These are phyloP conservation scores for Thraustotheca clavata DNA, from an alignment of 352 stramenopile species.

Conservation along the genomic window DNA sequence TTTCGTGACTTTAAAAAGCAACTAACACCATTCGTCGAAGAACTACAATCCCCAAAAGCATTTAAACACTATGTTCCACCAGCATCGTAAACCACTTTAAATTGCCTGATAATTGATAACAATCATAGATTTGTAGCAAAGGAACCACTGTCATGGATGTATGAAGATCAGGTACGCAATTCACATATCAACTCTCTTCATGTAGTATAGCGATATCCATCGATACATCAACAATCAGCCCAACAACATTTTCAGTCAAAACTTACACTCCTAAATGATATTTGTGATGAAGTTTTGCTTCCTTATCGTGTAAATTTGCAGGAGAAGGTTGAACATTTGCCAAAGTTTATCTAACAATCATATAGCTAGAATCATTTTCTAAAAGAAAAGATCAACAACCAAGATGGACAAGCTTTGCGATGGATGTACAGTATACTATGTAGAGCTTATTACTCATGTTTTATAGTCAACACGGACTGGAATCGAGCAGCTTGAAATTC, in stretches of 20 bases:
- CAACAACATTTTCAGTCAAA: conserved; percentile 7
- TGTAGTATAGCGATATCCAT: not conserved
- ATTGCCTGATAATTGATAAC: not conserved
- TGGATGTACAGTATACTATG: too few species aligned
- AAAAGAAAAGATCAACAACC: not conserved
- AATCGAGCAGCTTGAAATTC: not conserved
- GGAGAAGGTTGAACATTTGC: not conserved
- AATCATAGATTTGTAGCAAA: not conserved
- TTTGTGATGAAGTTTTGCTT: not conserved
- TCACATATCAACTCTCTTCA: not conserved
- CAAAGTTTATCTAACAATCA: not conserved
- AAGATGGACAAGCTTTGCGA: not conserved
- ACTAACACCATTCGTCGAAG: conserved; percentile 51
- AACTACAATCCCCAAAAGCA: conserved; percentile 24
- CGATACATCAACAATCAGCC: not conserved
- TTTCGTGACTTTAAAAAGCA: conserved; percentile 65
- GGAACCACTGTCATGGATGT: not conserved
- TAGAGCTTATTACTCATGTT: too few species aligned
- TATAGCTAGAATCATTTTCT: not conserved
- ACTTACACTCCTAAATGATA: not conserved
- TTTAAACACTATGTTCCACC: not conserved
- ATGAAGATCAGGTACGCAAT: not conserved
- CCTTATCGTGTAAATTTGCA: not conserved
- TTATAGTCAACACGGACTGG: not conserved
- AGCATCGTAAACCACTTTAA: not conserved